Percentiles rank a stretch among this genome's conserved stretches.
phyloP scores from a whole-genome alignment of 2,329 filamentous ascomycete genomes.

The Cadophora luteo-olivacea region DNA sequence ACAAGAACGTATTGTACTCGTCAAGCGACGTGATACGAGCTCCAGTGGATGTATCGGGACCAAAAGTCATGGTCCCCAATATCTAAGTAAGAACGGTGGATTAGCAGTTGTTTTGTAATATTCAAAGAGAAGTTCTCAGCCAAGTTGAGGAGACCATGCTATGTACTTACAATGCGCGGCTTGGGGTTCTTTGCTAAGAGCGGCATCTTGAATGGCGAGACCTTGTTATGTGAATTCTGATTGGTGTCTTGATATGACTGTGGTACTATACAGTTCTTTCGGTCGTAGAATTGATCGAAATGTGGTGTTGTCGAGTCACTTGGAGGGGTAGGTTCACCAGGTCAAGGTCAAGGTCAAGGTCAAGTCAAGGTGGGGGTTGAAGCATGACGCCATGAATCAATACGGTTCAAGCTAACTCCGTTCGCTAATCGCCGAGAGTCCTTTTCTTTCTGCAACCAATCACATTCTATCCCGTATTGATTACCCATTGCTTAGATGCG shows the following conservation, averaged over 20 bases:
- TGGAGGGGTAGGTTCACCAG: not conserved
- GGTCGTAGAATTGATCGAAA: not conserved
- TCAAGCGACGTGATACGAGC: conserved; percentile 73
- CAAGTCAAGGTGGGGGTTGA: not conserved
- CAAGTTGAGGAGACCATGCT: not conserved
- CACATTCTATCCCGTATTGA: not conserved
- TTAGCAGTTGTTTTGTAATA: not conserved
- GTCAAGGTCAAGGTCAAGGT: no score
- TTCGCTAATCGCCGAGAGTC: not conserved
- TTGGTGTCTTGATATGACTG: not conserved
- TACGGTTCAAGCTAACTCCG: not conserved
- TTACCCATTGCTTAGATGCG: not conserved
- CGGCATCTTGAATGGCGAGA: conserved; percentile 37
- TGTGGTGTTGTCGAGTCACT: not conserved
- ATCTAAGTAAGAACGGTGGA: not conserved
- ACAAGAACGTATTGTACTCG: conserved; percentile 73
- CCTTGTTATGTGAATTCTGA: not conserved
- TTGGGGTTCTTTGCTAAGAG: conserved; percentile 49
- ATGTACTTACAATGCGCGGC: conserved; percentile 73
- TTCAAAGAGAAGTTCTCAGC: not conserved
- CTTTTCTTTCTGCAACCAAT: not conserved
- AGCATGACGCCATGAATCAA: conserved; percentile 11
- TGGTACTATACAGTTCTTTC: not conserved
- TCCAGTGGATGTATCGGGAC: conserved; percentile 65
- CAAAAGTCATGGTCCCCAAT: conserved; percentile 72